Evolutionary conservation across 2,329 filamentous ascomycete genomes (phyloP).

Genomic region (Onygenales sp.): DNA sequence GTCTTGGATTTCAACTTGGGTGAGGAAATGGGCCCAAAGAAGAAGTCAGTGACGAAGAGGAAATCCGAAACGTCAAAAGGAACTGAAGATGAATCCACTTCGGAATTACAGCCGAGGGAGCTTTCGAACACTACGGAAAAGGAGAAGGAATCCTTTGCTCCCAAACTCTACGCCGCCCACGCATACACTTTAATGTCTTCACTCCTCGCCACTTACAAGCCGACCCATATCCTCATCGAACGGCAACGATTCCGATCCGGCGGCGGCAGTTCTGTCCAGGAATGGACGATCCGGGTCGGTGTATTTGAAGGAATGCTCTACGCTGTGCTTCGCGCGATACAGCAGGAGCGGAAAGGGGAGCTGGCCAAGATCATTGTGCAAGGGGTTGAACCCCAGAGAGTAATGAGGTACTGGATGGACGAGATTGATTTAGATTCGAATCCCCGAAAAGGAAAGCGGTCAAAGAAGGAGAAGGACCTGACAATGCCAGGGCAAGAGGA

Average conservation of each 20-base stretch:
- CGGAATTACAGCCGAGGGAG: background rate
- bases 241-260: constrained; percentile 55
- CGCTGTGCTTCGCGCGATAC: constrained; percentile 53
- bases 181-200: constrained; percentile 47
- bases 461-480: too few species aligned
- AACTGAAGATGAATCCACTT: background rate
- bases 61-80: background rate
- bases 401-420: constrained; percentile 47
- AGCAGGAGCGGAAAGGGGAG: constrained; percentile 26
- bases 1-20: background rate
- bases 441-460: constrained; percentile 1
- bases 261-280: constrained; percentile 56
- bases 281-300: constrained; percentile 78
- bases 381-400: constrained; percentile 45
- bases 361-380: constrained; percentile 34
- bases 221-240: constrained; percentile 63
- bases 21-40: constrained; percentile 2
- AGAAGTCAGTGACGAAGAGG: background rate
- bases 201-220: constrained; percentile 42
- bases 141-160: constrained; percentile 42
- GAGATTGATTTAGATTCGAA: constrained; percentile 8
- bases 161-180: constrained; percentile 42
- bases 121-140: background rate
- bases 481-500: background rate
- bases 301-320: constrained; percentile 75